A percentile compares a stretch with the other conserved stretches of the same genome.
phyloP scores from a whole-genome alignment of 2,329 filamentous ascomycete species.

The Coniochaeta pulveracea region DNA sequence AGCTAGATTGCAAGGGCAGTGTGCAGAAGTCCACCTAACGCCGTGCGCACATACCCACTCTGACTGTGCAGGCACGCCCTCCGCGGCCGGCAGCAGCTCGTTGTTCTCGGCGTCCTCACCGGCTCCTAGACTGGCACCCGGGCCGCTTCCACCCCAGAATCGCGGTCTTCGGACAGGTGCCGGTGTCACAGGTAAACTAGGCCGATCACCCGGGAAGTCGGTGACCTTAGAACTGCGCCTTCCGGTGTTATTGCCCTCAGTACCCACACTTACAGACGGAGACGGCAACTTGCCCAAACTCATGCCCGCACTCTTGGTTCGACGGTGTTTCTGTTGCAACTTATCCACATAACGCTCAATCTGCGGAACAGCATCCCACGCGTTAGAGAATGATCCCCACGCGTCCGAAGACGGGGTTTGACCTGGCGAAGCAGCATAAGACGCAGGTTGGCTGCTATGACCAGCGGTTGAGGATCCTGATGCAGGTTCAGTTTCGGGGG shows the following conservation, averaged over 20 bases:
- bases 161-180: slow-evolving; percentile 61
- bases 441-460: too few relatives aligned
- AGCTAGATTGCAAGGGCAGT: slow-evolving; percentile 45
- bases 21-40: slow-evolving; percentile 32
- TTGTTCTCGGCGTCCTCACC: slow-evolving; percentile 40
- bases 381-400: slow-evolving; percentile 73
- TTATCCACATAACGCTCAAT: slow-evolving; percentile 81
- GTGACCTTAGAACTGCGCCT: slow-evolving; percentile 55
- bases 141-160: slow-evolving; percentile 48
- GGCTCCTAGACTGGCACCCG: slow-evolving; percentile 28
- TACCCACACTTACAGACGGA: slow-evolving; percentile 10
- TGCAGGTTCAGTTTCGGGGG: slow-evolving; percentile 9
- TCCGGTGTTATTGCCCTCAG: slow-evolving; percentile 4
- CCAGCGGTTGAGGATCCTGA: too few relatives aligned
- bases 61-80: slow-evolving; percentile 75
- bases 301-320: slow-evolving; percentile 20
- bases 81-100: slow-evolving; percentile 58
- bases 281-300: slow-evolving; percentile 13
- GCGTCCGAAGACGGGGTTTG: slow-evolving; percentile 47
- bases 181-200: slow-evolving; percentile 83
- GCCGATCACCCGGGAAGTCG: slow-evolving; percentile 77
- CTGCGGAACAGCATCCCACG: slow-evolving; percentile 84
- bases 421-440: too few relatives aligned
- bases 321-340: slow-evolving; percentile 54
- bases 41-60: slow-evolving; percentile 84